phyloP scores from a whole-genome alignment of 345 rosid genomes.

The Eucalyptus dawsonii region DNA sequence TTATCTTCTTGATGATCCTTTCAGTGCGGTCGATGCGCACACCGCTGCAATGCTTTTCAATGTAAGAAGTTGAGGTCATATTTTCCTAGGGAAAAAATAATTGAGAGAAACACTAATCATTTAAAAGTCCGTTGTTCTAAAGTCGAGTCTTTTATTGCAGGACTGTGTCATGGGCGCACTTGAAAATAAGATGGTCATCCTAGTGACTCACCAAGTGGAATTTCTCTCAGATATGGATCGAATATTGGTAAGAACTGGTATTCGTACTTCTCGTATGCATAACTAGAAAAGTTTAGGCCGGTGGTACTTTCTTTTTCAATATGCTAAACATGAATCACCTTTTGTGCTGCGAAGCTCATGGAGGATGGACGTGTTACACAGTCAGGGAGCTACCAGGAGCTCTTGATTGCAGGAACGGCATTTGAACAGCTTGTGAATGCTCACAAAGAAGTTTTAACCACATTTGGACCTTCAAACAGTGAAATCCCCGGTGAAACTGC shows the following conservation, averaged over 20 bases:
- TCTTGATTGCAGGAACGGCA: constrained; percentile 38
- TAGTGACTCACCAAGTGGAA: constrained; percentile 86
- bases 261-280: neutral
- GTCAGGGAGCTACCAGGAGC: constrained; percentile 51
- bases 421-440: constrained; percentile 71
- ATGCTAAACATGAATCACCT: neutral
- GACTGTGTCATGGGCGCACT: constrained; percentile 58
- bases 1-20: constrained; percentile 77
- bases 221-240: constrained; percentile 55
- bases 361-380: constrained; percentile 45
- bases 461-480: constrained; percentile 11
- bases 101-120: neutral
- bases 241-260: constrained; percentile 26
- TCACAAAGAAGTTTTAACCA: constrained; percentile 44
- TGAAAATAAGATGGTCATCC: constrained; percentile 45
- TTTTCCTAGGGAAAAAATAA: neutral
- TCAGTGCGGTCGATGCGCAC: constrained; percentile 80
- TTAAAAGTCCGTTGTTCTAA: neutral
- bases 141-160: constrained; percentile 17
- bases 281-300: neutral
- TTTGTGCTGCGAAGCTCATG: constrained; percentile 29
- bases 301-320: neutral
- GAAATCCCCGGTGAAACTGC: constrained; percentile 5
- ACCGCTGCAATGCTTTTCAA: constrained; percentile 62
- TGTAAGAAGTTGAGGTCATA: constrained; percentile 14